Percentiles rank a stretch among this genome's conserved stretches.
phyloP scores from a whole-genome alignment of 495 filamentous ascomycete species.

The Cercophora sp. region DNA sequence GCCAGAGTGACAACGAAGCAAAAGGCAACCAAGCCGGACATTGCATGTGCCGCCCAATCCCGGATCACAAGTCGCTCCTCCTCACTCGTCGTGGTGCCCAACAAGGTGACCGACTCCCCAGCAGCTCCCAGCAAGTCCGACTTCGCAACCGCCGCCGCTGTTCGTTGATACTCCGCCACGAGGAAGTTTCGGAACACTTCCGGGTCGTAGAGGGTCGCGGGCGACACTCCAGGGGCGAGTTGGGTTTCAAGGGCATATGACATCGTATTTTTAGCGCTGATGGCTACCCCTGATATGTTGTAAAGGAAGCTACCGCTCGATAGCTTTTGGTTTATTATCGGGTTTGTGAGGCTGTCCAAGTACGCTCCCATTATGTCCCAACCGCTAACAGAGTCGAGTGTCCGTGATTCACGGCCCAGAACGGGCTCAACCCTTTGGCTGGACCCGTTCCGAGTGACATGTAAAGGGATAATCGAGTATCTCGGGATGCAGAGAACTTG shows the following conservation, averaged over 20 bases:
- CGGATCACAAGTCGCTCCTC: slow-evolving; percentile 6
- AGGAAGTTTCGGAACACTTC: too few relatives aligned
- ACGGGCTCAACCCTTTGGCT: not conserved
- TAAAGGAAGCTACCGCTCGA: too few relatives aligned
- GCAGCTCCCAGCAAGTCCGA: not conserved
- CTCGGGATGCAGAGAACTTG: slow-evolving; percentile 10
- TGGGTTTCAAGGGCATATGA: too few relatives aligned
- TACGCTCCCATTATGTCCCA: slow-evolving; percentile 6
- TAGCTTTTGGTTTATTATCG: not conserved
- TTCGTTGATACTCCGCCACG: too few relatives aligned
- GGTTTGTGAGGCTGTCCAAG: not conserved
- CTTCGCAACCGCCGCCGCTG: too few relatives aligned
- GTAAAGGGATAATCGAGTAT: slow-evolving; percentile 1
- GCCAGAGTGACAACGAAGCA: slow-evolving; percentile 1
- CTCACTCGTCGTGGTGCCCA: not conserved
- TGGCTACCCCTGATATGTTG: too few relatives aligned
- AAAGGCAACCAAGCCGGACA: slow-evolving; percentile 1
- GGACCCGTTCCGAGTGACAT: slow-evolving; percentile 9
- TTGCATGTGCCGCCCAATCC: slow-evolving; percentile 12
- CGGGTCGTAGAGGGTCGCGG: too few relatives aligned
- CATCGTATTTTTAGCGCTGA: too few relatives aligned
- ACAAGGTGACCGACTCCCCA: not conserved
- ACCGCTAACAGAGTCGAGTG: slow-evolving; percentile 1
- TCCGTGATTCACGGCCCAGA: not conserved
- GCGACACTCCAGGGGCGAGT: too few relatives aligned